Evolutionary conservation across 129 eudicot species (phyloP).

Genomic region (Flaveria robusta): DNA sequence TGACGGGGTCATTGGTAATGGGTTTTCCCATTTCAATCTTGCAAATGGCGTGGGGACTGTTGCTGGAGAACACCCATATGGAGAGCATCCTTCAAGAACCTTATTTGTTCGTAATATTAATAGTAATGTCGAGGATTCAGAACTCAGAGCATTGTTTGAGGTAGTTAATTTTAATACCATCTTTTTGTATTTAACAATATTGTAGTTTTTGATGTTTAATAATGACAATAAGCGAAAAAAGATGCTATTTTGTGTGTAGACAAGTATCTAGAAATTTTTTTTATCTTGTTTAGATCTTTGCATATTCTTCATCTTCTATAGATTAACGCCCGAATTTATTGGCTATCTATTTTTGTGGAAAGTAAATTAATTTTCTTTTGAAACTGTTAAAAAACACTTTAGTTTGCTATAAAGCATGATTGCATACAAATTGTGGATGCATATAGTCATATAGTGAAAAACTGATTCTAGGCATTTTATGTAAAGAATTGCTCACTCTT

Average conservation of each 20-base stretch:
- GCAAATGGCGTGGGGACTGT: conserved; percentile 61
- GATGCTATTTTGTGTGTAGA: neutral
- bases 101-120: conserved; percentile 88
- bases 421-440: neutral
- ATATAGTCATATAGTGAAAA: neutral
- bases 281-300: conserved; percentile 3
- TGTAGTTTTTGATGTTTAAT: conserved; percentile 12
- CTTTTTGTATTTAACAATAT: conserved; percentile 1
- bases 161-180: conserved; percentile 40
- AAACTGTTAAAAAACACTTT: neutral
- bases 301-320: neutral
- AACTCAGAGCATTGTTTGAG: conserved; percentile 77
- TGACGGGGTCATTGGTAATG: conserved; percentile 61
- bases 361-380: neutral
- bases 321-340: neutral
- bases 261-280: conserved; percentile 12
- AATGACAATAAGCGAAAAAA: neutral
- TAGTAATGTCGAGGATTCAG: conserved; percentile 92
- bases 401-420: neutral
- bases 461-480: conserved; percentile 6
- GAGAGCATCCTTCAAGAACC: conserved; percentile 96
- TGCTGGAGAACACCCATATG: conserved; percentile 90
- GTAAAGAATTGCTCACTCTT: neutral
- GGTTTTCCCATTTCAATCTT: conserved; percentile 45
- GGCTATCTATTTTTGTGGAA: neutral